These are phyloP conservation scores for Leavenworthia alabamica DNA, from an alignment of 345 rosid genomes.

Conservation along the genomic window DNA sequence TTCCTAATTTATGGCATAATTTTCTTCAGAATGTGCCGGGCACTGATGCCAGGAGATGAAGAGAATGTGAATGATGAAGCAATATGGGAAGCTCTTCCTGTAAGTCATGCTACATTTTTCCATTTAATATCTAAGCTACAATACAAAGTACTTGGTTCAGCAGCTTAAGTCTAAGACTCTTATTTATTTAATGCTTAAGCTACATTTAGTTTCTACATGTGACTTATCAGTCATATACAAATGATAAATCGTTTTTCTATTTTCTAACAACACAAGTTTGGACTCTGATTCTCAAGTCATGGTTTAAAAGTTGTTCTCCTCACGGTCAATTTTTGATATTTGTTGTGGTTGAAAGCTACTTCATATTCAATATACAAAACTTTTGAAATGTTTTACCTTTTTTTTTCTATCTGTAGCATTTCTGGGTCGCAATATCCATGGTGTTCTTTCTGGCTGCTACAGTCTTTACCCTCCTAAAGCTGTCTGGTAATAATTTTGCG, in stretches of 20 bases:
- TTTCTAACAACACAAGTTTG: background rate
- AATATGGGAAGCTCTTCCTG: conserved; percentile 96
- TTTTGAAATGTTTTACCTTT: background rate
- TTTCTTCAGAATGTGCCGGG: conserved; percentile 78
- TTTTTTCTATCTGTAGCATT: conserved; percentile 52
- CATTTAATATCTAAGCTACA: background rate
- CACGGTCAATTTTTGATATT: background rate
- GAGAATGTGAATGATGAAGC: conserved; percentile 84
- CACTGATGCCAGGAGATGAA: conserved; percentile 93
- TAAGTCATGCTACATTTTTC: conserved; percentile 37
- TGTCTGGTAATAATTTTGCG: conserved; percentile 55
- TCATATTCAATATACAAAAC: background rate
- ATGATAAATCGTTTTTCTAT: background rate
- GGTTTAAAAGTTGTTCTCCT: background rate
- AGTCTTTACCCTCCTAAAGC: conserved; percentile 77
- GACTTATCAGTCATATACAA: background rate
- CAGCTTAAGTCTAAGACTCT: background rate
- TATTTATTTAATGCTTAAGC: conserved; percentile 8
- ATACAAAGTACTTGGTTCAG: background rate
- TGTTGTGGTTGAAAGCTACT: conserved; percentile 1
- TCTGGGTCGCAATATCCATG: conserved; percentile 98
- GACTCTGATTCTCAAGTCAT: background rate
- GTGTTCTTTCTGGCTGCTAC: conserved; percentile 92
- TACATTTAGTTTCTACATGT: background rate
- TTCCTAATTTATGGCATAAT: background rate